These are phyloP conservation scores for Monascus ruber DNA, from an alignment of 2,329 filamentous ascomycete species.

Conservation along the genomic window DNA sequence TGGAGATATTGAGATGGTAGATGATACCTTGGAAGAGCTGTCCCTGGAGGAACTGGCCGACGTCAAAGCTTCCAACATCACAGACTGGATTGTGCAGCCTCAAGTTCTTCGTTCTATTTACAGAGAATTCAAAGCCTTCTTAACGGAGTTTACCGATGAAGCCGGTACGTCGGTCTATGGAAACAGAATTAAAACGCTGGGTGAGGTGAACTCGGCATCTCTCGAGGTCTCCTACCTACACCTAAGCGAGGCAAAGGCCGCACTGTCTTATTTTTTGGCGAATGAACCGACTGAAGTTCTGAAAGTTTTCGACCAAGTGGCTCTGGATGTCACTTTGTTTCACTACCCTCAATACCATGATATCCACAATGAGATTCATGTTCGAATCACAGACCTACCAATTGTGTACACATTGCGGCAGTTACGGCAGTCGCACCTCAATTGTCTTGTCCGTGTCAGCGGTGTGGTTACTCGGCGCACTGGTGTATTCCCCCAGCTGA, in stretches of 20 bases:
- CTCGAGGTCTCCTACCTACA: conserved; percentile 95
- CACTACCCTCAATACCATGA: conserved; percentile 97
- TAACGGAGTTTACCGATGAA: conserved; percentile 90
- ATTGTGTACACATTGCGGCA: conserved; percentile 92
- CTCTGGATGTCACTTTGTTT: conserved; percentile 89
- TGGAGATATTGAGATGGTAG: conserved; percentile 78
- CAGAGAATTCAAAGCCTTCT: conserved; percentile 91
- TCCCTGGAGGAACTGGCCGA: conserved; percentile 84
- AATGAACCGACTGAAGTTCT: conserved; percentile 93
- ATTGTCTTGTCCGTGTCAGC: conserved; percentile 86
- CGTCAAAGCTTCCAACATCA: conserved; percentile 84
- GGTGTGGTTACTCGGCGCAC: conserved; percentile 90
- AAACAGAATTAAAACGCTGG: conserved; percentile 85
- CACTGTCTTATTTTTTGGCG: conserved; percentile 87
- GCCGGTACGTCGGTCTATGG: conserved; percentile 88
- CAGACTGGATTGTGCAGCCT: conserved; percentile 87
- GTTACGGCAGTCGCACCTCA: conserved; percentile 86
- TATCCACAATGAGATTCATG: conserved; percentile 95
- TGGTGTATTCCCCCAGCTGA: conserved; percentile 93
- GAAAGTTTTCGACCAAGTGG: conserved; percentile 91
- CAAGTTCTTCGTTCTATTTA: conserved; percentile 87
- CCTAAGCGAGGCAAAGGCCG: conserved; percentile 79
- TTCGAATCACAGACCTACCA: conserved; percentile 88
- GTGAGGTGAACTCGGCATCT: conserved; percentile 91
- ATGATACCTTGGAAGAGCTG: conserved; percentile 89